Conservation (phyloP, 208 protist genomes). For the Tritrichomonas musculus region DNA sequence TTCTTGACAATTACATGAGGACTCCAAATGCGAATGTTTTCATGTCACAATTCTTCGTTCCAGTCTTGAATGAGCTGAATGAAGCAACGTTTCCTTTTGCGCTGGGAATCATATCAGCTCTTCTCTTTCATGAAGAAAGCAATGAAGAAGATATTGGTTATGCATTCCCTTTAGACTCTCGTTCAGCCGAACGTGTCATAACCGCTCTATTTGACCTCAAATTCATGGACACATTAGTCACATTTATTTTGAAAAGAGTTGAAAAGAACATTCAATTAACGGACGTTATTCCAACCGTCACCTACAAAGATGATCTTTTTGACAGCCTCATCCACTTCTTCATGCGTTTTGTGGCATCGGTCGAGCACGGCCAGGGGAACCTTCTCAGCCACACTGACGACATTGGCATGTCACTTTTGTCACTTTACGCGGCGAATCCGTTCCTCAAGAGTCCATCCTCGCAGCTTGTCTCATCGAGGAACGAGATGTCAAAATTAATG, state of each 20-base stretch:
- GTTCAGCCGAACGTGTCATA: neutral
- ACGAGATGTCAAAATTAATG: neutral
- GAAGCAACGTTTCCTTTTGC: neutral
- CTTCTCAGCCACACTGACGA: neutral
- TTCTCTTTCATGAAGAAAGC: neutral
- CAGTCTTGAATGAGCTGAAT: neutral
- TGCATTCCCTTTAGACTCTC: neutral
- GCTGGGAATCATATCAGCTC: neutral
- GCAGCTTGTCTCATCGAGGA: neutral
- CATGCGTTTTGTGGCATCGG: neutral
- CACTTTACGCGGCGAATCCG: neutral
- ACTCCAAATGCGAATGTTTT: neutral
- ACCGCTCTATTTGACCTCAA: conserved; percentile 2
- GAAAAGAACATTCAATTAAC: neutral
- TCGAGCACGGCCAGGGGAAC: neutral
- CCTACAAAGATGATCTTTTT: neutral
- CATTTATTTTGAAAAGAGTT: neutral
- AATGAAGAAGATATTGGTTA: neutral
- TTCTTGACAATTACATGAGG: neutral
- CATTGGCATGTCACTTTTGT: neutral
- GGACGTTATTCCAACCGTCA: neutral
- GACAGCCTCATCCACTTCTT: neutral
- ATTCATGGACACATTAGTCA: neutral
- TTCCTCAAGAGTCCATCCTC: neutral
- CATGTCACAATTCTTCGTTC: neutral